phyloP scores from a whole-genome alignment of 108 stramenopile genomes.

The Skeletonema costatum region DNA sequence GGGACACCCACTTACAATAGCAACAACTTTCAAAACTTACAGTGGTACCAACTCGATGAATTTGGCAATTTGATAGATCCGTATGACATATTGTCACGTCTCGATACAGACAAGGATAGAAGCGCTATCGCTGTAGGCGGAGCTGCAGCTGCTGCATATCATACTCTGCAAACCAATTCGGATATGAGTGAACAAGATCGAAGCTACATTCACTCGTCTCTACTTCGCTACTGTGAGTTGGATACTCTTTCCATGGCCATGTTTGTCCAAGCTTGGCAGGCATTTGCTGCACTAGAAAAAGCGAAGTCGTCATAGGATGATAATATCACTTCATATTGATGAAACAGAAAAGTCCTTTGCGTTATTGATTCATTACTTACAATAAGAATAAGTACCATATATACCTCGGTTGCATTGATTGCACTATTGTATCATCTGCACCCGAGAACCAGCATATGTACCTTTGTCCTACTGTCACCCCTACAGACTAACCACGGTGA shows the following conservation, averaged over 20 bases:
- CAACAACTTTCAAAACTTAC: slow-evolving; percentile 47
- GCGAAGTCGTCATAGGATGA: neutral
- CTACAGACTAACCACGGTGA: neutral
- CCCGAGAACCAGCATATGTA: too few relatives aligned
- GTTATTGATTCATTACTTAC: too few relatives aligned
- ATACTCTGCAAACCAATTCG: slow-evolving; percentile 29
- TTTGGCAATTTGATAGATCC: slow-evolving; percentile 32
- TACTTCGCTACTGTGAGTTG: slow-evolving; percentile 59
- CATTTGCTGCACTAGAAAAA: slow-evolving; percentile 16
- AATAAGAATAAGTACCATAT: too few relatives aligned
- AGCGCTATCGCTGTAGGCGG: slow-evolving; percentile 31
- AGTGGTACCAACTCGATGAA: slow-evolving; percentile 50
- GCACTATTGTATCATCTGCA: too few relatives aligned
- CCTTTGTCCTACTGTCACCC: too few relatives aligned
- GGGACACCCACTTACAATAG: slow-evolving; percentile 46
- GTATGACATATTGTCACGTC: slow-evolving; percentile 43
- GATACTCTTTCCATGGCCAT: slow-evolving; percentile 64
- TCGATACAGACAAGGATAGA: slow-evolving; percentile 21
- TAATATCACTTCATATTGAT: neutral
- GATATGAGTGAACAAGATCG: slow-evolving; percentile 20
- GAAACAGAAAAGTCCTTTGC: neutral
- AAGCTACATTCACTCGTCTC: slow-evolving; percentile 21
- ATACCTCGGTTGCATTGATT: too few relatives aligned
- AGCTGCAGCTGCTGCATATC: slow-evolving; percentile 43
- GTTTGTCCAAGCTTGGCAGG: slow-evolving; percentile 61